A percentile compares a stretch with the other conserved stretches of the same genome.
Conservation (phyloP, 2,329 filamentous ascomycete genomes). For the Neonectria ditissima region DNA sequence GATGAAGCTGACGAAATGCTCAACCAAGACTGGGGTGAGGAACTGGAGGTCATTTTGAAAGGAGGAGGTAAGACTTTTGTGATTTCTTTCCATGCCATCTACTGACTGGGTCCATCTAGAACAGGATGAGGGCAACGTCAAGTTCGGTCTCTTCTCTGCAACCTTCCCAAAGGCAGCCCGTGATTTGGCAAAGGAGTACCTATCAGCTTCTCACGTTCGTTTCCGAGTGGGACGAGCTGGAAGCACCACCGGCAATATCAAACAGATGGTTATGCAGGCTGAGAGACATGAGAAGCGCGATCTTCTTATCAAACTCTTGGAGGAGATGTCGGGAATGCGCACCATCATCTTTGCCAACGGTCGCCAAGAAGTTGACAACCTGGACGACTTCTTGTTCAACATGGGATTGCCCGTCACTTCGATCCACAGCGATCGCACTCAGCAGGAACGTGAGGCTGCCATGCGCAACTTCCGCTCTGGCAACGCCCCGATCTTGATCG, state of each 20-base stretch:
- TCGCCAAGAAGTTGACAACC: constrained; percentile 80
- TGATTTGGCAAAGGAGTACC: constrained; percentile 79
- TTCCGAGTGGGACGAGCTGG: constrained; percentile 90
- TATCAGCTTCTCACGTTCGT: constrained; percentile 79
- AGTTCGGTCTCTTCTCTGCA: constrained; percentile 89
- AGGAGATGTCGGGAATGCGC: constrained; percentile 76
- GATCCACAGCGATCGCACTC: constrained; percentile 88
- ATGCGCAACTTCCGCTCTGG: constrained; percentile 86
- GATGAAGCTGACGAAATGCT: constrained; percentile 98
- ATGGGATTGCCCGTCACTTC: constrained; percentile 83
- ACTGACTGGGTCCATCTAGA: constrained; percentile 61
- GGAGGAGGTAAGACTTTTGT: constrained; percentile 76
- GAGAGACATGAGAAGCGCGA: constrained; percentile 76
- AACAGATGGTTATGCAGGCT: constrained; percentile 78
- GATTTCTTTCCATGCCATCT: constrained; percentile 14
- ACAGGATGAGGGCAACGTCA: constrained; percentile 77
- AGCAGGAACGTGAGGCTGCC: constrained; percentile 91
- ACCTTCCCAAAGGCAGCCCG: constrained; percentile 89
- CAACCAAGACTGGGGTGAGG: constrained; percentile 79
- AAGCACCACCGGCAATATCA: constrained; percentile 84
- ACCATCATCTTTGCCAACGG: constrained; percentile 93
- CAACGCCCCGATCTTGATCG: constrained; percentile 81
- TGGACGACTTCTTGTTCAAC: constrained; percentile 92
- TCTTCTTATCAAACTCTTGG: constrained; percentile 78
- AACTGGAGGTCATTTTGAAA: constrained; percentile 80